Evolutionary conservation across 2,329 filamentous ascomycete species (phyloP), one percentile per base, ranked within the genome.

Genomic region (Amauroascus verrucosus): DNA sequence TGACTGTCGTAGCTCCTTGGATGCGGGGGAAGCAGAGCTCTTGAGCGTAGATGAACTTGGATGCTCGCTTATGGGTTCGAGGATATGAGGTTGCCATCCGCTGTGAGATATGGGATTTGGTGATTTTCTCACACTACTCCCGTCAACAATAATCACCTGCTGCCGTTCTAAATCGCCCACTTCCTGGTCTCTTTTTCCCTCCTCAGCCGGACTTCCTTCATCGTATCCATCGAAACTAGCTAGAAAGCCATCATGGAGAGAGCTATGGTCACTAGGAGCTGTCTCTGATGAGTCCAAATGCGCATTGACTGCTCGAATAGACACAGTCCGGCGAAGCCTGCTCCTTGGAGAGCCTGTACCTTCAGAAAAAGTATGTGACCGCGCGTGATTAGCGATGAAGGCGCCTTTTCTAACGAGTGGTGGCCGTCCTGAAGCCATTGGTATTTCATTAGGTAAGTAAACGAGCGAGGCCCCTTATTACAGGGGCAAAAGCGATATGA

Each of bases 81-180:
- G 53, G 51, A 54, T 38, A 40, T 54, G 62, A 41, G 50, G 51
- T 30, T 47, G 63, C 61, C 55, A 62, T 44, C 56, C 58, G n/a
- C 56, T 56, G 38, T 56, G 56, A 30, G 49, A 53, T 18, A 28
- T 41, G n/a, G n/a, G n/a, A 32, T 53, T 48, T 14, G 6, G n/a
- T 22, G 13, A 2, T 14, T 14, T 35, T 24, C 35, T 24, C 9
- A 16, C 8, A 20, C 20, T 18, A 4, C 81, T 81, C 57, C 78
- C 80, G 32, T 94, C 94, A 20, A 11, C 41, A 11, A 20, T 30
- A 35, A 24, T 18, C 13, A 11, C 13, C 9, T n/a, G 26, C 14
- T 33, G 26, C 9, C 26, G n/a, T 8, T 28, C 30, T 6, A 8
- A 33, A n/a, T n/a, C 9, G 20, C 16, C 16, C 30, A 14, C 22